Percentiles rank a stretch among this genome's conserved stretches.
These are phyloP conservation scores for Paxillus involutus DNA, from an alignment of 768 basidiomycete species.

Conservation along the genomic window DNA sequence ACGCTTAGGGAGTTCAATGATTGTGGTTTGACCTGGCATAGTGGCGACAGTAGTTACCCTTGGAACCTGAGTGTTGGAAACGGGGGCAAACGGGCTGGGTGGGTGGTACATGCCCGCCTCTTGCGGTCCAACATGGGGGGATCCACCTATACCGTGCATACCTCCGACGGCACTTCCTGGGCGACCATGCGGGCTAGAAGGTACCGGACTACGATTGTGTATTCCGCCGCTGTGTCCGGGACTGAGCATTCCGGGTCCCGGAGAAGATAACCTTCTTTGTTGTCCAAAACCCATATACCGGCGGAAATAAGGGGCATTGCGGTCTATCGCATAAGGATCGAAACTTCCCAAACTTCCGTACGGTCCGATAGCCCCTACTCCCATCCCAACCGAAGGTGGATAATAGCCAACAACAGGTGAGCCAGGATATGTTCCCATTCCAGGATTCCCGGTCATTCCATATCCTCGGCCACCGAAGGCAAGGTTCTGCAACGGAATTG, in stretches of 20 bases:
- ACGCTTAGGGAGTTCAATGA: slow-evolving; percentile 4
- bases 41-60: background rate
- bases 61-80: background rate
- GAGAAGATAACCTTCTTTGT: background rate
- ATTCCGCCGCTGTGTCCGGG: background rate
- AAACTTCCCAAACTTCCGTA: background rate
- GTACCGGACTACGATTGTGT: background rate
- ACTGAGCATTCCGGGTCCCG: background rate
- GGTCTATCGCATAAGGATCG: slow-evolving; percentile 9
- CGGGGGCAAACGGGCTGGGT: background rate
- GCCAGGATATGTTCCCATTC: background rate
- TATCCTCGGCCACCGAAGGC: background rate
- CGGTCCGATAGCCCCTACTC: background rate
- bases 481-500: background rate
- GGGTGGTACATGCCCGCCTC: background rate
- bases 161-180: background rate
- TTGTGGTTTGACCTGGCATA: slow-evolving; percentile 3
- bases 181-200: background rate
- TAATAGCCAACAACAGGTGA: background rate
- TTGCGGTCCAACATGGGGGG: background rate
- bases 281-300: background rate
- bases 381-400: background rate
- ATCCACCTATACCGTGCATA: background rate
- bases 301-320: slow-evolving; percentile 6
- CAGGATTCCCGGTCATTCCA: background rate